phyloP scores from a whole-genome alignment of 2,329 filamentous ascomycete genomes.

The Cordyceps fumosorosea region DNA sequence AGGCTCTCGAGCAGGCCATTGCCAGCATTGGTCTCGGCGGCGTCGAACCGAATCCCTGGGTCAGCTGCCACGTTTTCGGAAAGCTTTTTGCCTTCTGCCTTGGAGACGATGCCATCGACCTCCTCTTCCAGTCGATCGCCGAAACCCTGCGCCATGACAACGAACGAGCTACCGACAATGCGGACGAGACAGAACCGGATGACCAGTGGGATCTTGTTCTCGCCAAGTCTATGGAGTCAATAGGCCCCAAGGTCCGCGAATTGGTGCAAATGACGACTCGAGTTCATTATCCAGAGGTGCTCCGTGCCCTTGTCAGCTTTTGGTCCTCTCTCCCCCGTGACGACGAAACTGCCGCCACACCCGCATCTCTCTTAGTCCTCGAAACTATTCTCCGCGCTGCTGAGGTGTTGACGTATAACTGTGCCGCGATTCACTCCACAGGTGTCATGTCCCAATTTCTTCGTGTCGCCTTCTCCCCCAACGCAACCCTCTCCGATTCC shows the following conservation, averaged over 20 bases:
- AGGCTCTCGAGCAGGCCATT: slow-evolving; percentile 65
- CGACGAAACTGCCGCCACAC: slow-evolving; percentile 36
- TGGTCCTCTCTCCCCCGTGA: slow-evolving; percentile 56
- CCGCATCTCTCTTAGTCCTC: slow-evolving; percentile 58
- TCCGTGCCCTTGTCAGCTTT: slow-evolving; percentile 54
- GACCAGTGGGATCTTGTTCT: slow-evolving; percentile 34
- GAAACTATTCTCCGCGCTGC: slow-evolving; percentile 54
- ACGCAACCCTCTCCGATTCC: slow-evolving; percentile 42
- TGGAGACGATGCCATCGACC: slow-evolving; percentile 67
- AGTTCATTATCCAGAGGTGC: slow-evolving; percentile 56
- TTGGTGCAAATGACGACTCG: slow-evolving; percentile 45
- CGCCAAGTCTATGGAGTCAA: slow-evolving; percentile 30
- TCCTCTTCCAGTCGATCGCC: slow-evolving; percentile 54
- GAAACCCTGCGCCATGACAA: slow-evolving; percentile 28
- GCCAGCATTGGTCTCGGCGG: slow-evolving; percentile 59
- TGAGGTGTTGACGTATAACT: slow-evolving; percentile 59
- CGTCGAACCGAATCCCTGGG: slow-evolving; percentile 61
- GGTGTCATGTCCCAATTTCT: slow-evolving; percentile 63
- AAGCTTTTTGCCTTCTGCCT: slow-evolving; percentile 74
- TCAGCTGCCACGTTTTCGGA: slow-evolving; percentile 69
- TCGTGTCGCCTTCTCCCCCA: slow-evolving; percentile 49
- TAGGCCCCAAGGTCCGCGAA: slow-evolving; percentile 36
- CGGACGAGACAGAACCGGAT: slow-evolving; percentile 27
- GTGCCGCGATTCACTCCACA: slow-evolving; percentile 64
- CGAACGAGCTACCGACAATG: slow-evolving; percentile 19